Evolutionary conservation across 495 filamentous ascomycete species (phyloP).

Genomic region (Trichocladium uniseriatum): DNA sequence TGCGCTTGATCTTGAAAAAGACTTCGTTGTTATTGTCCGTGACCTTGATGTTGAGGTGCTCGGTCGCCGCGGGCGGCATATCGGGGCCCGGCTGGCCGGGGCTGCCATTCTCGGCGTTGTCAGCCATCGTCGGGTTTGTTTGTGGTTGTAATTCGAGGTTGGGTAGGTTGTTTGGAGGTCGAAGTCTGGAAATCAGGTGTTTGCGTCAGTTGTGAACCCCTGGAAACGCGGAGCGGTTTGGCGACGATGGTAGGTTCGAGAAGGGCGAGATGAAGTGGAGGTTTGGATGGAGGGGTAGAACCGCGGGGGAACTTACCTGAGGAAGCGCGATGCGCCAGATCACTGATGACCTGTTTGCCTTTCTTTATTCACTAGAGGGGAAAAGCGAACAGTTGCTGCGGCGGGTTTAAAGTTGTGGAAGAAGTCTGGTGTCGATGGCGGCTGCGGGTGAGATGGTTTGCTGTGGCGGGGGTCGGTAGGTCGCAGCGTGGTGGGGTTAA

Average conservation of each 20-base stretch:
- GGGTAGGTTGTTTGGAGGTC: background rate
- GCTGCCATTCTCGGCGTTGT: conserved; percentile 45
- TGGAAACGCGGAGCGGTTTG: background rate
- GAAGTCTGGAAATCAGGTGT: background rate
- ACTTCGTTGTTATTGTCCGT: conserved; percentile 99
- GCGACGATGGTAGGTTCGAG: background rate
- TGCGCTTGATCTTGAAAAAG: conserved; percentile 99
- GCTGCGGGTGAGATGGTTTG: background rate
- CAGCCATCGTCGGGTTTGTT: conserved; percentile 40
- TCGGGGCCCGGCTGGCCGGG: conserved; percentile 45
- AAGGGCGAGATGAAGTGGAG: background rate
- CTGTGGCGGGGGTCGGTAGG: background rate
- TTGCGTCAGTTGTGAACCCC: too few relatives aligned
- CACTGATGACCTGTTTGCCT: background rate
- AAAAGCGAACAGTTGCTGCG: background rate
- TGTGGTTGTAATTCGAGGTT: too few relatives aligned
- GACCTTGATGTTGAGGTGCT: conserved; percentile 99
- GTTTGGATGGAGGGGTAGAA: background rate
- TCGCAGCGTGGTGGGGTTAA: conserved; percentile 5
- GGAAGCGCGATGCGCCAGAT: background rate
- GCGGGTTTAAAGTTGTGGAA: too few relatives aligned
- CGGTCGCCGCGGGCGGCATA: conserved; percentile 49
- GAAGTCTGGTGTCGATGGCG: background rate
- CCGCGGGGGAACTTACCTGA: background rate
- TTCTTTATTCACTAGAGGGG: background rate